Conservation (phyloP, 2,329 filamentous ascomycete genomes). For the Colletotrichum sp. region DNA sequence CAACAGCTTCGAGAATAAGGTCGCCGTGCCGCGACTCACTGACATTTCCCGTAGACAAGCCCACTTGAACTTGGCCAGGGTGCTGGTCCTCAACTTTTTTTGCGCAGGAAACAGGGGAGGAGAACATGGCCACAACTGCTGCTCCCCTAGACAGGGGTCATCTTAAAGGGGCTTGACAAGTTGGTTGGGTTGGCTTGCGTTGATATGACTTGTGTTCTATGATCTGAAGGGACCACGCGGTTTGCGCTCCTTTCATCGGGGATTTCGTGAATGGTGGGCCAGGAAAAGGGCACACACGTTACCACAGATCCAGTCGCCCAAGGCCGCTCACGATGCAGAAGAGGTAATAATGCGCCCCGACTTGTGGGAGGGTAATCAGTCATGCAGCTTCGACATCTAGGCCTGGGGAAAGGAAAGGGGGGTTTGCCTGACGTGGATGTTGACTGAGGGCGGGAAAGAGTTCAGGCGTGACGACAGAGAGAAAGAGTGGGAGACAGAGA, state of each 20-base stretch:
- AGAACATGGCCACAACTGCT: neutral
- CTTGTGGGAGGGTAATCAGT: neutral
- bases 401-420: neutral
- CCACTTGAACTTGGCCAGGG: conserved; percentile 12
- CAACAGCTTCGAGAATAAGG: conserved; percentile 21
- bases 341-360: neutral
- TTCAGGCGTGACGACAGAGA: neutral
- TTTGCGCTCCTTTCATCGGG: neutral
- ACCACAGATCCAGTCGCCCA: neutral
- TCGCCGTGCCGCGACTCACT: conserved; percentile 22
- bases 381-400: neutral
- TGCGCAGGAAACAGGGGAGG: conserved; percentile 5
- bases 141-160: neutral
- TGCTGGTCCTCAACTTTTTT: neutral
- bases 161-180: neutral
- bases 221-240: conserved; percentile 3
- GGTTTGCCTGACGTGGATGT: neutral
- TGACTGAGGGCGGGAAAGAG: neutral
- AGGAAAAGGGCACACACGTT: neutral
- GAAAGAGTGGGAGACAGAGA: neutral
- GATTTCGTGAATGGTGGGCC: neutral
- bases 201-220: neutral
- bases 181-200: neutral
- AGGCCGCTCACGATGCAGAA: neutral
- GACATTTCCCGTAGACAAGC: conserved; percentile 36